These are phyloP conservation scores for Mucor mucedo DNA, from an alignment of 371 early-diverging fungal genomes.

Conservation along the genomic window DNA sequence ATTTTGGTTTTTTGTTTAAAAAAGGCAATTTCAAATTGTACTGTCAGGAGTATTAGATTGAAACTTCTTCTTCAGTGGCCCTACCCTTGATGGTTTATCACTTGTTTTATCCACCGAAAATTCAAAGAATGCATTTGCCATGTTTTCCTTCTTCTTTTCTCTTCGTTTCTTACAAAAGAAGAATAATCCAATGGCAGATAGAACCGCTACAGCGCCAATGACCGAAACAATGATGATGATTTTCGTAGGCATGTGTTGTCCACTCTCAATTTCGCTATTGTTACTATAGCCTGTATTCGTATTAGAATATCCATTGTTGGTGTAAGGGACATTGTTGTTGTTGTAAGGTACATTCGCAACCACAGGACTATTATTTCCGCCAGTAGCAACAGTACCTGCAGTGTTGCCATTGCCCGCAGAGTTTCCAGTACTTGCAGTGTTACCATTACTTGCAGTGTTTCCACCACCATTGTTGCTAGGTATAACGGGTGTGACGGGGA, in stretches of 20 bases:
- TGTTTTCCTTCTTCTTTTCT: slow-evolving; percentile 38
- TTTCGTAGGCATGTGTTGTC: slow-evolving; percentile 5
- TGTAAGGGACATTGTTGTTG: slow-evolving; percentile 17
- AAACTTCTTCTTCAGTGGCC: slow-evolving; percentile 26
- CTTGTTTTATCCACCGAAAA: slow-evolving; percentile 34
- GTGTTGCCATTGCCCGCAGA: background rate
- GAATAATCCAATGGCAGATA: slow-evolving; percentile 28
- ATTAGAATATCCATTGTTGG: slow-evolving; percentile 7
- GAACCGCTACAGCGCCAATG: slow-evolving; percentile 23
- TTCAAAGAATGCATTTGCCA: slow-evolving; percentile 42
- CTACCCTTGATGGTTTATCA: slow-evolving; percentile 19
- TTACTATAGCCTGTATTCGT: slow-evolving; percentile 10
- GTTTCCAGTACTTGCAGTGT: background rate
- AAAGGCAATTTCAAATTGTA: slow-evolving; percentile 8
- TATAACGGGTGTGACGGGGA: background rate
- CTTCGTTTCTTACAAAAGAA: slow-evolving; percentile 28
- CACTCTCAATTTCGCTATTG: slow-evolving; percentile 5
- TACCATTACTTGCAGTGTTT: background rate
- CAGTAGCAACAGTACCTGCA: background rate
- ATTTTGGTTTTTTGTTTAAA: background rate
- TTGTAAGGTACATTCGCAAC: slow-evolving; percentile 5
- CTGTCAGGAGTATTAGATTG: slow-evolving; percentile 11
- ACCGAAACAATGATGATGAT: slow-evolving; percentile 25
- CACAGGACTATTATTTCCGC: background rate
- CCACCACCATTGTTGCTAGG: too few species aligned